Evolutionary conservation across 352 stramenopile genomes (phyloP).

Genomic region (Phytophthora capsici): DNA sequence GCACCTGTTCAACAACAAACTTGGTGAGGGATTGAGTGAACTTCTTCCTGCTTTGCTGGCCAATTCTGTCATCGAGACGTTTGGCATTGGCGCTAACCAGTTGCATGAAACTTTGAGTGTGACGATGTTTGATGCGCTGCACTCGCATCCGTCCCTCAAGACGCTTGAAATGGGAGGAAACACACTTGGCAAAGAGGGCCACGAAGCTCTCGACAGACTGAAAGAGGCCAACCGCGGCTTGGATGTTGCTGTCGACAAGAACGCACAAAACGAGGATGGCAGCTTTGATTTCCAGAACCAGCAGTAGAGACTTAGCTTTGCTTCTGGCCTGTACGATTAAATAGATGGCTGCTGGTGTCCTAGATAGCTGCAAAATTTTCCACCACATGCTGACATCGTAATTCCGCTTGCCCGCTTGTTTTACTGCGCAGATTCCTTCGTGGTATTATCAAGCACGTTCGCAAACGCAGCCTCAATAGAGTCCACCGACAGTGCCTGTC

Average conservation of each 20-base stretch:
- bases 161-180: constrained; percentile 89
- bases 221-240: constrained; percentile 59
- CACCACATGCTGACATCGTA: constrained; percentile 1
- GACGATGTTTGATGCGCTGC: constrained; percentile 66
- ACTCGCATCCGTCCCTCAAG: constrained; percentile 68
- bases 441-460: constrained; percentile 45
- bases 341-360: constrained; percentile 35
- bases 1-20: constrained; percentile 83
- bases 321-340: constrained; percentile 36
- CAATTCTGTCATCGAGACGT: constrained; percentile 63
- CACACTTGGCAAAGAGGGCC: constrained; percentile 70
- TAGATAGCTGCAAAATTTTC: constrained; percentile 17
- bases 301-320: constrained; percentile 22
- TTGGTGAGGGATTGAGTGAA: constrained; percentile 54
- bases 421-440: constrained; percentile 23
- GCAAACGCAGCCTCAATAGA: constrained; percentile 57
- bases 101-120: constrained; percentile 70
- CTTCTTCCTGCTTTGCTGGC: constrained; percentile 56
- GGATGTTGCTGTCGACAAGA: constrained; percentile 85
- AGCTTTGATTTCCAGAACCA: constrained; percentile 48
- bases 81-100: constrained; percentile 76
- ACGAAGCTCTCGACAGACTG: constrained; percentile 67
- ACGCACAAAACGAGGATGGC: constrained; percentile 72
- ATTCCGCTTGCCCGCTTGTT: background rate
- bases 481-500: constrained; percentile 57